A percentile compares a stretch with the other conserved stretches of the same genome.
Evolutionary conservation across 1,284 basidiomycete genomes (phyloP).

Genomic region (Marasmius sp.): DNA sequence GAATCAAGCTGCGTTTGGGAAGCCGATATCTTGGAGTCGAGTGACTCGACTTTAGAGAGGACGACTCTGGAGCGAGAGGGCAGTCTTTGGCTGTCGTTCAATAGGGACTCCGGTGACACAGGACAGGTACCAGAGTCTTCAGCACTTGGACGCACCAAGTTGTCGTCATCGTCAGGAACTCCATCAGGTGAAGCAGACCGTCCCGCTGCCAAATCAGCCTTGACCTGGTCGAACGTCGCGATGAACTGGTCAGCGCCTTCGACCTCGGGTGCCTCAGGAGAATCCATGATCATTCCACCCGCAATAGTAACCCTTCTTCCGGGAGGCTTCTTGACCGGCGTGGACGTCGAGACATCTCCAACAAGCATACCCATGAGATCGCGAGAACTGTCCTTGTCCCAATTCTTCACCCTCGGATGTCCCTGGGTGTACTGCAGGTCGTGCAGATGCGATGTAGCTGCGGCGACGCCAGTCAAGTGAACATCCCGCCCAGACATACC

Average conservation of each 20-base stretch:
- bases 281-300: conserved; percentile 37
- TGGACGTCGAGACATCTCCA: conserved; percentile 22
- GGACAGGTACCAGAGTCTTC: conserved; percentile 9
- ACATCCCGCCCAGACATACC: conserved; percentile 72
- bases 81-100: conserved; percentile 27
- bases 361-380: conserved; percentile 42
- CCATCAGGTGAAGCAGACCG: conserved; percentile 28
- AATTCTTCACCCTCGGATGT: conserved; percentile 38
- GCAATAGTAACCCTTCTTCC: conserved; percentile 31
- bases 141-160: neutral
- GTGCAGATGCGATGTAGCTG: conserved; percentile 78
- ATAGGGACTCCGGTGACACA: conserved; percentile 17
- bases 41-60: conserved; percentile 60
- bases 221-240: conserved; percentile 83
- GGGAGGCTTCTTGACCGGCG: conserved; percentile 21
- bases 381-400: conserved; percentile 43
- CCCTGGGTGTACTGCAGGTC: conserved; percentile 47
- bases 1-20: conserved; percentile 68
- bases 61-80: conserved; percentile 60
- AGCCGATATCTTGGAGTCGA: conserved; percentile 59
- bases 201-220: conserved; percentile 72
- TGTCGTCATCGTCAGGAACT: conserved; percentile 13
- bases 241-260: conserved; percentile 67
- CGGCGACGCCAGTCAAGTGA: conserved; percentile 78
- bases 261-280: conserved; percentile 46